These are phyloP conservation scores for Aspergillus hiratsukae DNA, from an alignment of 2,329 filamentous ascomycete species.

Conservation along the genomic window DNA sequence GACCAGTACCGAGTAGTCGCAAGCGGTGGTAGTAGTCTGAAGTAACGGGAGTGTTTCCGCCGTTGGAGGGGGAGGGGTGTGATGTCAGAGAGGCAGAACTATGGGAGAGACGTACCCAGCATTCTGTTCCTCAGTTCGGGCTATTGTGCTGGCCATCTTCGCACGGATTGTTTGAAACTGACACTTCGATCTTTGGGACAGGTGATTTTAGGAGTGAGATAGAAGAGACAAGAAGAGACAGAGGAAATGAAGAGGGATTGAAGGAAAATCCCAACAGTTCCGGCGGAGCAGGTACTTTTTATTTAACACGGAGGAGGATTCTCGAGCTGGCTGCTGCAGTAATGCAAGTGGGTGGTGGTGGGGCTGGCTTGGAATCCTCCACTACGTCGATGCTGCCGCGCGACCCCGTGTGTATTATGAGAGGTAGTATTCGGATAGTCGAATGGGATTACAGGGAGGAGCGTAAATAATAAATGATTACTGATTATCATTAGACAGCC, in stretches of 20 bases:
- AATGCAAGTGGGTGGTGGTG: constrained; percentile 10
- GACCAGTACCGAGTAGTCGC: constrained; percentile 1
- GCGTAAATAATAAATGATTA: background rate
- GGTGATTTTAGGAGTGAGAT: background rate
- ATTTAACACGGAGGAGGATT: constrained; percentile 16
- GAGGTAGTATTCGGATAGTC: background rate
- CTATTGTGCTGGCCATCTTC: constrained; percentile 50
- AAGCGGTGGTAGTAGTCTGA: constrained; percentile 3
- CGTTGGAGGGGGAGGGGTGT: constrained; percentile 24
- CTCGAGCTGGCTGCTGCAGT: constrained; percentile 7
- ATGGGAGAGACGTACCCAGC: constrained; percentile 46
- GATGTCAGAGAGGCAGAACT: constrained; percentile 34
- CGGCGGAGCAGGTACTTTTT: constrained; percentile 34
- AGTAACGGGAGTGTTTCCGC: constrained; percentile 12
- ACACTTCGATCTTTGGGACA: background rate
- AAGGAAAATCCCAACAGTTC: constrained; percentile 21
- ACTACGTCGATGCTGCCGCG: constrained; percentile 13
- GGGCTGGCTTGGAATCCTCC: constrained; percentile 9
- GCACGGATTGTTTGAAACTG: background rate
- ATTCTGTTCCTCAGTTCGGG: constrained; percentile 47
- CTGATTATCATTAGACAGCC: background rate
- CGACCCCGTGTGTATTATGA: background rate
- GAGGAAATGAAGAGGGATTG: constrained; percentile 17
- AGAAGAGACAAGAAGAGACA: constrained; percentile 14
- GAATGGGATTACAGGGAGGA: background rate